A percentile compares a stretch with the other conserved stretches of the same genome.
Evolutionary conservation across 2,329 filamentous ascomycete species (phyloP).

Genomic region (Fusarium sp.): DNA sequence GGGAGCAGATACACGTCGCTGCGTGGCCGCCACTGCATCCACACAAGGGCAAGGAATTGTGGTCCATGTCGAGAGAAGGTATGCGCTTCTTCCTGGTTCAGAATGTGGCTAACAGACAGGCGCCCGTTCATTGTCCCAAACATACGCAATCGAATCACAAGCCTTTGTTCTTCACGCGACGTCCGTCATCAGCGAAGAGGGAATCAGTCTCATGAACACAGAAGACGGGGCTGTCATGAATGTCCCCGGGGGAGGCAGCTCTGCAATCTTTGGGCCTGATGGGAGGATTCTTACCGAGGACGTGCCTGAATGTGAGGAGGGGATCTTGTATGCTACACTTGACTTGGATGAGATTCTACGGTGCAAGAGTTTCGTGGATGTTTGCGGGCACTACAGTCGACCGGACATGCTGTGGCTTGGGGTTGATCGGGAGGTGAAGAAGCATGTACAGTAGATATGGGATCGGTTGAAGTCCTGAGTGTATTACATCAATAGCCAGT

Average conservation of each 20-base stretch:
- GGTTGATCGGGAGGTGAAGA: conserved; percentile 1
- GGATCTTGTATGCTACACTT: conserved; percentile 60
- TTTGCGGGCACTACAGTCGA: conserved; percentile 45
- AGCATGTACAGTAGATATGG: neutral
- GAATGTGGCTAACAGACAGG: neutral
- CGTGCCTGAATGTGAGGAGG: conserved; percentile 46
- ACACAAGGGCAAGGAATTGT: conserved; percentile 9
- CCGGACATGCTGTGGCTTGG: conserved; percentile 53
- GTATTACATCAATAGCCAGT: too few relatives aligned
- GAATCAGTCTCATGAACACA: neutral
- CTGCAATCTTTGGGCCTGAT: neutral
- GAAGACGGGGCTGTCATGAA: neutral
- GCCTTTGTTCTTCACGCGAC: neutral
- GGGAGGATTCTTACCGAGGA: neutral
- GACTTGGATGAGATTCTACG: conserved; percentile 55
- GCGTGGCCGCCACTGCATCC: conserved; percentile 7
- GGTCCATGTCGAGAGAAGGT: conserved; percentile 41
- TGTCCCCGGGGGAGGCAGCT: neutral
- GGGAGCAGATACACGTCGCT: conserved; percentile 15
- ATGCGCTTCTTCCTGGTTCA: too few relatives aligned
- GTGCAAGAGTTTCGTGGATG: conserved; percentile 52
- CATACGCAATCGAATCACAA: neutral
- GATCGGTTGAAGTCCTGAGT: too few relatives aligned
- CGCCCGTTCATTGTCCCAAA: neutral
- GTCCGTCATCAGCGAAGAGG: neutral